Evolutionary conservation across 169 alveolate genomes (phyloP).

Genomic region (Prorocentrum cordatum): DNA sequence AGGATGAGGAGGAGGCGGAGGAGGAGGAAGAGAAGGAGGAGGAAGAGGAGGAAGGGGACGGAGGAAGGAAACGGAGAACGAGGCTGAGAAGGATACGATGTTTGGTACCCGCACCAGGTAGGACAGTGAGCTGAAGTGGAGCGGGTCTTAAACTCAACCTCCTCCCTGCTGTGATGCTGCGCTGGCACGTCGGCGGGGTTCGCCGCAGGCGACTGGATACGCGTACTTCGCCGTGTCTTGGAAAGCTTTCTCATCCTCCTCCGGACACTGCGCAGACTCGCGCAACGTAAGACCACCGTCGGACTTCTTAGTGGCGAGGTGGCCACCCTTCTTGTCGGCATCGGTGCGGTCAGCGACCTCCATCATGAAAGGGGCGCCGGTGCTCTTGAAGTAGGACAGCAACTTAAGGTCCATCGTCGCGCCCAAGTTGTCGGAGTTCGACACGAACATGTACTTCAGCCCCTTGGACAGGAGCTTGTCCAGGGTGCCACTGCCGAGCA

Average conservation of each 20-base stretch:
- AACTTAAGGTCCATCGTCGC: neutral
- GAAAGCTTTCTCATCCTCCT: neutral
- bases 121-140: no score
- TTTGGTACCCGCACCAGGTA: no score
- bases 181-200: no score
- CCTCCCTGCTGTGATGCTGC: no score
- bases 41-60: no score
- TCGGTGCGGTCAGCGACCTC: neutral
- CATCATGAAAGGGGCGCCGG: neutral
- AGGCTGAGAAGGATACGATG: no score
- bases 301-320: neutral
- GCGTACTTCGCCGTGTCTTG: neutral
- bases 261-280: constrained; percentile 57
- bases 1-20: no score
- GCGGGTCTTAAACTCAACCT: no score
- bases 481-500: neutral
- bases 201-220: neutral
- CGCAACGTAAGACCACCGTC: constrained; percentile 48
- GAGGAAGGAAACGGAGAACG: no score
- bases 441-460: constrained; percentile 3
- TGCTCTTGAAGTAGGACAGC: neutral
- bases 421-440: constrained; percentile 9
- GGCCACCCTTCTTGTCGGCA: constrained; percentile 17
- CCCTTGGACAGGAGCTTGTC: neutral
- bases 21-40: no score